Percentiles rank a stretch among this genome's conserved stretches.
Evolutionary conservation across 345 rosid species (phyloP).

Genomic region (Lepidium sativum): DNA sequence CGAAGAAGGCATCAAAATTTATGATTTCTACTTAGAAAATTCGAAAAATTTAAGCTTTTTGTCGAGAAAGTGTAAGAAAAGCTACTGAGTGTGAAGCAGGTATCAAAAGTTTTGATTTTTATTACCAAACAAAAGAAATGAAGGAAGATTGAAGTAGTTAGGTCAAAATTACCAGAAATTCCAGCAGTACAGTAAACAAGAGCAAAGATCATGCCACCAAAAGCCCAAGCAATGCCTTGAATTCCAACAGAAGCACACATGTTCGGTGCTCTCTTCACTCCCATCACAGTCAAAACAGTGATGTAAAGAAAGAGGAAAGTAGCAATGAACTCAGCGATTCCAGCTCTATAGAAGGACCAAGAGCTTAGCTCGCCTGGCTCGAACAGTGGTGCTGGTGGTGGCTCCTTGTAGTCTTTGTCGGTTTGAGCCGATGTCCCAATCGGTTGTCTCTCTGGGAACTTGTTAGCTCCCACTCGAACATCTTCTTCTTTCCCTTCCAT

Average conservation of each 20-base stretch:
- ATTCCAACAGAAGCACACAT: slow-evolving; percentile 39
- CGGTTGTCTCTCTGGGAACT: slow-evolving; percentile 38
- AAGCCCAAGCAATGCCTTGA: slow-evolving; percentile 45
- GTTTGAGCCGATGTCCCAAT: slow-evolving; percentile 36
- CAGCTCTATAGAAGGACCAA: slow-evolving; percentile 38
- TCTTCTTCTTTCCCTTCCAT: slow-evolving; percentile 45
- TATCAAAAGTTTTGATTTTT: background rate
- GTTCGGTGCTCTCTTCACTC: slow-evolving; percentile 31
- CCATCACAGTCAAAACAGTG: slow-evolving; percentile 35
- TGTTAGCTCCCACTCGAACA: slow-evolving; percentile 37
- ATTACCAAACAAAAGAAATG: too few species aligned
- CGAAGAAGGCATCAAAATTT: too few species aligned
- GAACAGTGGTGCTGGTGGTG: slow-evolving; percentile 38
- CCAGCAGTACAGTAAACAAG: slow-evolving; percentile 45
- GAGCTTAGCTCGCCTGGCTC: slow-evolving; percentile 34
- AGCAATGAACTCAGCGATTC: slow-evolving; percentile 33
- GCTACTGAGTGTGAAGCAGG: background rate
- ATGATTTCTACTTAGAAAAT: too few species aligned
- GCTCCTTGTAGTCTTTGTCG: slow-evolving; percentile 40
- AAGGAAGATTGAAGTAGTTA: too few species aligned
- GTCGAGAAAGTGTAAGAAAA: too few species aligned
- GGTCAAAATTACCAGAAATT: slow-evolving; percentile 26
- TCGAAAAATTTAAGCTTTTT: too few species aligned
- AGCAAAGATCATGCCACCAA: slow-evolving; percentile 44
- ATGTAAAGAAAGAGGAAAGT: slow-evolving; percentile 30